Conservation (phyloP, 192 early-diverging fungal genomes). For the Coemansia sp. region DNA sequence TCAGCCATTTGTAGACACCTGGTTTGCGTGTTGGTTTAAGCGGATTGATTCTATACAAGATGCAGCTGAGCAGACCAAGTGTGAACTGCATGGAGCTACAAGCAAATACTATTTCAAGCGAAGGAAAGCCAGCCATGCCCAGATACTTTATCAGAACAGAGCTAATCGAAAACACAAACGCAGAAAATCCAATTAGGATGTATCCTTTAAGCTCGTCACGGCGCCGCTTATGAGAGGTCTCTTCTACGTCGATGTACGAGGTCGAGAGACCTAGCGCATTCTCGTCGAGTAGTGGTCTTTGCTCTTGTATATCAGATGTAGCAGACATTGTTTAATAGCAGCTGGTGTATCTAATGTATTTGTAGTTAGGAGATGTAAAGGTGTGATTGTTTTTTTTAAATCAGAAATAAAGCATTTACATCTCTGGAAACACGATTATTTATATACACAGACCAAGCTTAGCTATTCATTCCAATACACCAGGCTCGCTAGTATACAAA, state of each 20-base stretch:
- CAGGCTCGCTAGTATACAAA: too few species aligned
- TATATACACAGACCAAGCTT: too few species aligned
- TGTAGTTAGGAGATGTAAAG: too few species aligned
- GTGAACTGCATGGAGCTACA: constrained; percentile 67
- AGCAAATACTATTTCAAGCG: constrained; percentile 73
- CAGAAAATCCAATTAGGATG: neutral
- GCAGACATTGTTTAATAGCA: neutral
- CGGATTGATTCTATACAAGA: constrained; percentile 53
- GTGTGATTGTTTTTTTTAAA: too few species aligned
- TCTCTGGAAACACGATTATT: too few species aligned
- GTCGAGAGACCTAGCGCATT: neutral
- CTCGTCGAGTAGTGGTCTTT: neutral
- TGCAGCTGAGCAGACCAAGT: constrained; percentile 60
- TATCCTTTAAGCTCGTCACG: neutral
- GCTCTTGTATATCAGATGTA: neutral
- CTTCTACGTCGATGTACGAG: neutral
- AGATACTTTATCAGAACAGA: constrained; percentile 69
- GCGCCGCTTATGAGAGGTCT: neutral
- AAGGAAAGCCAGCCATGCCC: constrained; percentile 58
- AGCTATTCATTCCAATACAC: too few species aligned
- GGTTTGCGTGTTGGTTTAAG: constrained; percentile 50
- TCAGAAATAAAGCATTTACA: too few species aligned
- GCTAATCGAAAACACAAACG: constrained; percentile 61
- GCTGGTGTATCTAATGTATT: too few species aligned
- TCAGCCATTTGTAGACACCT: constrained; percentile 55